These are phyloP conservation scores for Xylaria sp. DNA, from an alignment of 2,329 filamentous ascomycete genomes.

Conservation along the genomic window DNA sequence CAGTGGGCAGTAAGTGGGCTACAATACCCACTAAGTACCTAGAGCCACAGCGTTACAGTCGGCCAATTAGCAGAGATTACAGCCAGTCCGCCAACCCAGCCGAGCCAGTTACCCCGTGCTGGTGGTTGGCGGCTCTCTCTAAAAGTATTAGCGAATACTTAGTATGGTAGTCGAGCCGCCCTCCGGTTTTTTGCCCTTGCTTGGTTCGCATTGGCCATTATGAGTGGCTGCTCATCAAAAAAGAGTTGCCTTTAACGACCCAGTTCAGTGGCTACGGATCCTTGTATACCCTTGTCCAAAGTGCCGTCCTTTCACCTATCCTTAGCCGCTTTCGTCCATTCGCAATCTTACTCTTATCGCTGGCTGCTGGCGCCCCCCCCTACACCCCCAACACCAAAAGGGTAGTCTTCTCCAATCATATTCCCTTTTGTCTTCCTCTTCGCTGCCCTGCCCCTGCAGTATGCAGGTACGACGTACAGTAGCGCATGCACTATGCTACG, in stretches of 20 bases:
- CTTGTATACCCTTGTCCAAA: slow-evolving; percentile 30
- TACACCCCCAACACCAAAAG: slow-evolving; percentile 1
- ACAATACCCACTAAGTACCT: background rate
- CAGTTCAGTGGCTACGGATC: slow-evolving; percentile 25
- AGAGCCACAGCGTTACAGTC: slow-evolving; percentile 42
- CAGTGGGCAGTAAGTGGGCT: no score
- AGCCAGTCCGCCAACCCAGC: slow-evolving; percentile 30
- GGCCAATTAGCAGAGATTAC: slow-evolving; percentile 43
- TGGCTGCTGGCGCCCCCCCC: slow-evolving; percentile 17
- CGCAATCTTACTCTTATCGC: slow-evolving; percentile 47
- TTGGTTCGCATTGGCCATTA: slow-evolving; percentile 33
- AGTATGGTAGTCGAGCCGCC: slow-evolving; percentile 4
- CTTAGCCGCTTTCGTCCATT: slow-evolving; percentile 40
- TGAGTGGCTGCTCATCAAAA: slow-evolving; percentile 40
- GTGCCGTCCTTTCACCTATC: background rate
- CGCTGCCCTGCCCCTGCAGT: slow-evolving; percentile 22
- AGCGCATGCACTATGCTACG: background rate
- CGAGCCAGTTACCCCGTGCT: slow-evolving; percentile 9
- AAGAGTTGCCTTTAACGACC: slow-evolving; percentile 13
- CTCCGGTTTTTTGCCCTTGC: slow-evolving; percentile 34
- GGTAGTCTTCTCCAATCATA: slow-evolving; percentile 19
- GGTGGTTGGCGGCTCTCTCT: slow-evolving; percentile 26
- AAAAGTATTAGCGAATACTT: slow-evolving; percentile 7
- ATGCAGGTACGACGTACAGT: slow-evolving; percentile 35
- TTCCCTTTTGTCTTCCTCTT: background rate